A percentile compares a stretch with the other conserved stretches of the same genome.
phyloP scores from a whole-genome alignment of 1,284 basidiomycete species.

The Puccinia sorghi region DNA sequence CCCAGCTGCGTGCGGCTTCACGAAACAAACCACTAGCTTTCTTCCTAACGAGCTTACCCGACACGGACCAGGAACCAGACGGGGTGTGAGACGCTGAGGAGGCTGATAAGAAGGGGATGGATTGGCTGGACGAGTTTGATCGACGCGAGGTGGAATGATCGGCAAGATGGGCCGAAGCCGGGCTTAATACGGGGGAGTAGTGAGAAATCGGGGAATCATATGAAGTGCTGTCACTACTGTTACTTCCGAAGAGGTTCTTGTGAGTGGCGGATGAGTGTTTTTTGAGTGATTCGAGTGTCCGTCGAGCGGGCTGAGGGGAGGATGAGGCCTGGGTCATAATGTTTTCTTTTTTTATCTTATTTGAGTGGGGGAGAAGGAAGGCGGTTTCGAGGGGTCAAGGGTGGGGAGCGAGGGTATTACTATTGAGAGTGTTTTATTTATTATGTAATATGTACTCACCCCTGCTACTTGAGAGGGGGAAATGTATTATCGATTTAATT shows the following conservation, averaged over 20 bases:
- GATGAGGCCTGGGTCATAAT: background rate
- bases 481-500: no score
- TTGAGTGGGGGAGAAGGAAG: no score
- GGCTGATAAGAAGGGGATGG: slow-evolving; percentile 5
- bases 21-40: slow-evolving; percentile 48
- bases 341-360: no score
- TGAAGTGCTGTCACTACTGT: background rate
- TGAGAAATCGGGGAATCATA: background rate
- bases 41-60: slow-evolving; percentile 43
- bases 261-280: slow-evolving; percentile 15
- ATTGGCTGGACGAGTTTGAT: slow-evolving; percentile 19
- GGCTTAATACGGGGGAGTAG: background rate
- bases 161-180: background rate
- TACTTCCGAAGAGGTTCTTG: slow-evolving; percentile 12
- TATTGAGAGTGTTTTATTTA: no score
- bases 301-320: slow-evolving; percentile 5
- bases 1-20: slow-evolving; percentile 48
- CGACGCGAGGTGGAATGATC: slow-evolving; percentile 6
- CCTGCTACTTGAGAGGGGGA: no score
- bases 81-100: slow-evolving; percentile 14
- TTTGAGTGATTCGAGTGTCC: background rate
- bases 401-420: background rate
- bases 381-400: background rate
- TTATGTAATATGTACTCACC: no score
- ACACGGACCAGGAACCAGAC: slow-evolving; percentile 26